Percentiles rank a stretch among this genome's conserved stretches.
These are phyloP conservation scores for Fusarium metavorans DNA, from an alignment of 2,329 filamentous ascomycete genomes.

Conservation along the genomic window DNA sequence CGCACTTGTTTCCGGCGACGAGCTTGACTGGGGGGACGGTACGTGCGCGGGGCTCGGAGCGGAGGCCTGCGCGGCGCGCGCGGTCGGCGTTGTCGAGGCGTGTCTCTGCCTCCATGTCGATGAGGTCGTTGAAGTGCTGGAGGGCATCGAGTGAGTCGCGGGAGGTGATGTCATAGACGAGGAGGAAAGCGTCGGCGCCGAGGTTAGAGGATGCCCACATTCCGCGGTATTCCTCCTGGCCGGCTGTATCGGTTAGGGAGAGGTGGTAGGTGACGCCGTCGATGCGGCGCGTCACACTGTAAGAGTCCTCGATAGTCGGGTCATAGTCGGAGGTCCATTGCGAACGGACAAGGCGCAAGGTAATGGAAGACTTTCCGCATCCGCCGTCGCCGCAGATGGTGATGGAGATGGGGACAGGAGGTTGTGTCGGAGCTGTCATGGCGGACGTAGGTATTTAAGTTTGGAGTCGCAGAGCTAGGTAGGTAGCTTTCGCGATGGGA, in stretches of 20 bases:
- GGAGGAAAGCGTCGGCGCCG: constrained; percentile 82
- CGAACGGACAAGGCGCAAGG: constrained; percentile 82
- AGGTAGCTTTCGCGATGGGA: neutral
- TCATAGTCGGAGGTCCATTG: constrained; percentile 89
- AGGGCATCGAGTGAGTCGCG: constrained; percentile 76
- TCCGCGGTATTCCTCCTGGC: constrained; percentile 90
- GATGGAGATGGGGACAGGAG: constrained; percentile 73
- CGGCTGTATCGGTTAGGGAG: constrained; percentile 83
- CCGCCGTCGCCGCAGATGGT: constrained; percentile 90
- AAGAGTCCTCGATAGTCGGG: constrained; percentile 86
- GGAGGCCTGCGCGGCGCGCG: constrained; percentile 58
- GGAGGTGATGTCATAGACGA: constrained; percentile 89
- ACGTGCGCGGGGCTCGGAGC: constrained; percentile 54
- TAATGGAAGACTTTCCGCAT: constrained; percentile 88
- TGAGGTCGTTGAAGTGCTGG: constrained; percentile 83
- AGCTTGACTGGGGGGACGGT: constrained; percentile 82
- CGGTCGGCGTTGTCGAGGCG: constrained; percentile 71
- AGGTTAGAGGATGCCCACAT: constrained; percentile 87
- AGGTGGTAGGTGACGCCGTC: constrained; percentile 86
- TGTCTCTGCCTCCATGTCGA: constrained; percentile 84
- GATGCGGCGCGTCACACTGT: constrained; percentile 83
- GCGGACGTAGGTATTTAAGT: neutral
- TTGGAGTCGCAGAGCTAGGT: neutral
- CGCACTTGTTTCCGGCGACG: constrained; percentile 88
- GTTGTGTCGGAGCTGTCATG: constrained; percentile 40